Evolutionary conservation across 2,329 filamentous ascomycete genomes (phyloP), one percentile per base, ranked within the genome.

Genomic region (Fusarium setosum): DNA sequence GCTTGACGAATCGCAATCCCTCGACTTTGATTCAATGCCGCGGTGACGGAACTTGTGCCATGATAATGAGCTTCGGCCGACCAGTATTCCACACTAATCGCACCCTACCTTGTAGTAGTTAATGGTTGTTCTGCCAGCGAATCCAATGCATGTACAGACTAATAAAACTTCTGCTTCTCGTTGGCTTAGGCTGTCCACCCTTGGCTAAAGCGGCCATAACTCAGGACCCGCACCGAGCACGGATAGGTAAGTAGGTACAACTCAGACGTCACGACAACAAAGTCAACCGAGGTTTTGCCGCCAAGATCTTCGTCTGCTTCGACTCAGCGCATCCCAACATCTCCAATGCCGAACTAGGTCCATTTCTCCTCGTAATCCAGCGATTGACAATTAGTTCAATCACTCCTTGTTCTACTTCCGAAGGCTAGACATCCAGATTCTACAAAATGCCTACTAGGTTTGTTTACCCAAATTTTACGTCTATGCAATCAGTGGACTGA

Each of bases 241-340:
- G n/a, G n/a, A n/a, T n/a, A n/a, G n/a, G n/a, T n/a, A n/a, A n/a
- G n/a, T n/a, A n/a, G n/a, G n/a, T n/a, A n/a, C 26, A 65, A 61
- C 63, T 67, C 56, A 55, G 52, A 68, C 65, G 65, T 68, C 65
- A 65, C 65, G 44, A 40, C 37, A 20, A 26, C 21, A 6, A n/a
- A n/a, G 63, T 69, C 59, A 71, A 56, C 73, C 73, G 73, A 56
- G 5, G 48, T 71, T 73, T 49, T 68, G 55, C 69, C 69, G 68
- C 37, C 52, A 62, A 67, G 58, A 71, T 70, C 67, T 68, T 65
- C 70, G 62, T 59, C 44, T 42, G 49, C 50, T 59, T 56, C 54
- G n/a, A n/a, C n/a, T n/a, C 42, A 55, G 59, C 47, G 48, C 35
- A 58, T 61, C 32, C 40, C 50, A 20, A 64, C 63, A 57, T 56